Evolutionary conservation across 139 green algal species (phyloP), one percentile per base, ranked within the genome.

Genomic region (Gonium pectorale): DNA sequence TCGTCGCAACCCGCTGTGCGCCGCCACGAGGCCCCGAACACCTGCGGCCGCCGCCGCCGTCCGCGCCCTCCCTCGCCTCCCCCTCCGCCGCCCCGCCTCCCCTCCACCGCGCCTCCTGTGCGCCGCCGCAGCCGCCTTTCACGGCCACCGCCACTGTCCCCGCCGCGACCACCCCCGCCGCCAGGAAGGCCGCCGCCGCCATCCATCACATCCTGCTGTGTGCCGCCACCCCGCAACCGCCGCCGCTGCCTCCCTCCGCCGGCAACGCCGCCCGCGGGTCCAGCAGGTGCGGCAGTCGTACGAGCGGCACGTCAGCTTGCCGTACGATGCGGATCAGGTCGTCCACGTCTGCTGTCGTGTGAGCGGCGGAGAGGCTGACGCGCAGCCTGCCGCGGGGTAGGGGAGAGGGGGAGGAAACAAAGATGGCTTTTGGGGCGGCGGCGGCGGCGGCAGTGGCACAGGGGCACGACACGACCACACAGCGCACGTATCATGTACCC

Each of bases 361-460:
- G 95, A 0, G 90, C 93, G 13, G 95, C 93, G 35, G 95, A 98
- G 40, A 98, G 88, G 49, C 90, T 95, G 26, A 98, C 86, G 0
- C 95, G 81, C 64, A 98, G 85, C 72, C 95, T 90, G 81, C 19
- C 13, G 2, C 15, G 40, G 41, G 15, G 41, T 71, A 2, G 51
- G 69, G 38, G 41, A 29, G 27, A 15, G 40, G 70, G 15, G 70
- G 4, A 31, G 64, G 35, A 21, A 1, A 63, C 22, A 1, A 33
- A n/a, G 44, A 71, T 33, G 60, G 15, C 13, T 11, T 51, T 13
- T 31, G 46, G 51, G 31, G 41, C 31, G 26, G 68, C 44, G 31
- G 35, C 35, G 17, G 9, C 15, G 19, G 40, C 21, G 8, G 9
- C 37, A 46, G 59, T 8, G 40, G 6, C n/a, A 27, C 33, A 15